Percentiles rank a stretch among this genome's conserved stretches.
Conservation (phyloP, 441 rosid species). For the Pelargonium fulgidum region DNA sequence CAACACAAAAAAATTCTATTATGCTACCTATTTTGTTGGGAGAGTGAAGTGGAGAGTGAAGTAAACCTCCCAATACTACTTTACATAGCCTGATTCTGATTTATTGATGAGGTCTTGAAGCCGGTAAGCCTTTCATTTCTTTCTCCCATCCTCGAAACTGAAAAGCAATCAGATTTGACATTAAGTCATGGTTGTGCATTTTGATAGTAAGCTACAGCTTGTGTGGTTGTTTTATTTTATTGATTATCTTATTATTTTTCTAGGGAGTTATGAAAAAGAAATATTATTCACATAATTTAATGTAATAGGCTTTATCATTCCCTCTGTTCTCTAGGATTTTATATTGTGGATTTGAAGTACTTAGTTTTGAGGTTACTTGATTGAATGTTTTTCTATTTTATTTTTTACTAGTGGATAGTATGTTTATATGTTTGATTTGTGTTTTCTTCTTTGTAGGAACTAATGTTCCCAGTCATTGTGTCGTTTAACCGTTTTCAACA, state of each 20-base stretch:
- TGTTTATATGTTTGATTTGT: not conserved
- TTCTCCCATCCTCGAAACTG: not conserved
- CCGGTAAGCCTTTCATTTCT: slow-evolving; percentile 1
- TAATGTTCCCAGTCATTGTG: slow-evolving; percentile 54
- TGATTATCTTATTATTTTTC: not conserved
- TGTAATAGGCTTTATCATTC: not conserved
- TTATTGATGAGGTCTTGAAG: slow-evolving; percentile 14
- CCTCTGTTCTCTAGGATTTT: not conserved
- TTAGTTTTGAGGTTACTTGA: not conserved
- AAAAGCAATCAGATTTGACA: not conserved
- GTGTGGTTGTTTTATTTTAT: not conserved
- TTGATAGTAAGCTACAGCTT: not conserved
- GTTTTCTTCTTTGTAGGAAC: slow-evolving; percentile 43
- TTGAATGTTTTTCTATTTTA: not conserved
- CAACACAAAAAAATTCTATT: slow-evolving; percentile 14
- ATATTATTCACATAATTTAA: not conserved
- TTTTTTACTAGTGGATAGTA: not conserved
- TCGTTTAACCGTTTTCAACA: slow-evolving; percentile 35
- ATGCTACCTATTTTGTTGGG: not conserved
- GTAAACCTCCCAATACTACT: not conserved
- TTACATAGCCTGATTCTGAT: slow-evolving; percentile 5
- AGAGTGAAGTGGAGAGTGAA: too few relatives aligned
- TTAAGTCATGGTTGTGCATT: not conserved
- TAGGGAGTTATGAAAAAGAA: not conserved
- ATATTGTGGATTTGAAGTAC: not conserved